Evolutionary conservation across 2,329 filamentous ascomycete genomes (phyloP), one percentile per base, ranked within the genome.

Genomic region (Tolypocladium ovalisporum): DNA sequence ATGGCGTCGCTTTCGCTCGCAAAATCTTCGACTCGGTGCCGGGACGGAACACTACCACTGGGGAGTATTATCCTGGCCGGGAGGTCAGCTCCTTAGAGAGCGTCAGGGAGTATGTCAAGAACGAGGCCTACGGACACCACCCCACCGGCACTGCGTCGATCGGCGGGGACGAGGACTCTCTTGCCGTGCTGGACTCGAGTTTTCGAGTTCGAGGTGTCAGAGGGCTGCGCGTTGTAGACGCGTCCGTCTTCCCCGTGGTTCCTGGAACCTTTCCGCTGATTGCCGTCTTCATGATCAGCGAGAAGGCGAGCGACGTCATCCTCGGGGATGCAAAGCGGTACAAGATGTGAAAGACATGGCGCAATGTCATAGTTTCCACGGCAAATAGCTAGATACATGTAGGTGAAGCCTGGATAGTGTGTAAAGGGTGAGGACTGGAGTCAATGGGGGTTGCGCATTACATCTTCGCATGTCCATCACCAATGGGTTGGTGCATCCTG

Each of bases 191-290:
- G 53, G 80, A 86, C 66, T 74, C 71, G 0, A 73, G 79, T 54
- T 84, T 86, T 65, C 72, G 76, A 15, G 83, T 87, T 1, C 71
- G 78, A 10, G 81, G 81, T 0, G 77, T 83, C 0, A 67, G 73
- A 0, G 77, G 79, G 0, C 65, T 87, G 54, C 72, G 84, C 34
- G 83, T 86, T 3, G 84, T 87, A 0, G 84, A 87, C 70, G 84
- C 82, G 0, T 79, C 75, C 29, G 74, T 80, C 1, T 86, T 81
- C 24, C 64, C 65, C 1, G 24, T 56, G 7, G 36, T 58, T 35
- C 57, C 57, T 12, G 53, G 53, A n/a, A 54, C 53, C 7, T 54
- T 54, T 15, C 53, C 53, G 60, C 78, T 80, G 54, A 79, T 70
- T 47, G 68, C 71, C 10, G 81, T 81, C 7, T 66, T 65, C 32